A percentile compares a stretch with the other conserved stretches of the same genome.
Conservation (phyloP, 2,329 filamentous ascomycete species). For the Paecilomyces fulvus region DNA sequence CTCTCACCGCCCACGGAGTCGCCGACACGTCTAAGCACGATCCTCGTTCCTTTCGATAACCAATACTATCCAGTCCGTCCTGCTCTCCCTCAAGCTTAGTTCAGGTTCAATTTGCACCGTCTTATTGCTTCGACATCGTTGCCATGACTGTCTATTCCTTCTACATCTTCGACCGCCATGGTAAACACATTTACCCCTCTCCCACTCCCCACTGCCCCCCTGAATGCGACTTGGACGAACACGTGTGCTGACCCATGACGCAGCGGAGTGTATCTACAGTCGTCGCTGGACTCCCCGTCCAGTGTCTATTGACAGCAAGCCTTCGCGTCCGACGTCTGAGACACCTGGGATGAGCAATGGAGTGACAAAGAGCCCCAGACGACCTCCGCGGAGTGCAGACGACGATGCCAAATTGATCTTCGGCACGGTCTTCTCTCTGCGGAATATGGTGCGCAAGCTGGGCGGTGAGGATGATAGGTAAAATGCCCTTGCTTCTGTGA, state of each 20-base stretch:
- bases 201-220: background rate
- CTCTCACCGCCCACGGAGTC: background rate
- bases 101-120: background rate
- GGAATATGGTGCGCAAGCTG: constrained; percentile 94
- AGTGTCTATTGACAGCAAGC: constrained; percentile 36
- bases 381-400: constrained; percentile 45
- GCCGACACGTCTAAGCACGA: background rate
- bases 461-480: constrained; percentile 79
- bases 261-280: constrained; percentile 96
- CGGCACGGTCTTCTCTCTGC: constrained; percentile 88
- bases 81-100: background rate
- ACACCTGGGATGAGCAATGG: constrained; percentile 39
- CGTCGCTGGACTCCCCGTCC: constrained; percentile 67
- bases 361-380: constrained; percentile 23
- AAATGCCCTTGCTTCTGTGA: constrained; percentile 7
- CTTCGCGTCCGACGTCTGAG: constrained; percentile 42
- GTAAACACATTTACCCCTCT: constrained; percentile 43
- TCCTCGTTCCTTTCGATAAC: background rate
- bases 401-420: constrained; percentile 97
- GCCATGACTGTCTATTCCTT: constrained; percentile 93
- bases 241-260: background rate
- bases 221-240: background rate
- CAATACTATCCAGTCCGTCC: background rate
- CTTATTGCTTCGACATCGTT: constrained; percentile 10
- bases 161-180: constrained; percentile 98